Base-by-base conservation (phyloP, 2,329 filamentous ascomycete species). In the Sporothrix curviconia region DNA sequence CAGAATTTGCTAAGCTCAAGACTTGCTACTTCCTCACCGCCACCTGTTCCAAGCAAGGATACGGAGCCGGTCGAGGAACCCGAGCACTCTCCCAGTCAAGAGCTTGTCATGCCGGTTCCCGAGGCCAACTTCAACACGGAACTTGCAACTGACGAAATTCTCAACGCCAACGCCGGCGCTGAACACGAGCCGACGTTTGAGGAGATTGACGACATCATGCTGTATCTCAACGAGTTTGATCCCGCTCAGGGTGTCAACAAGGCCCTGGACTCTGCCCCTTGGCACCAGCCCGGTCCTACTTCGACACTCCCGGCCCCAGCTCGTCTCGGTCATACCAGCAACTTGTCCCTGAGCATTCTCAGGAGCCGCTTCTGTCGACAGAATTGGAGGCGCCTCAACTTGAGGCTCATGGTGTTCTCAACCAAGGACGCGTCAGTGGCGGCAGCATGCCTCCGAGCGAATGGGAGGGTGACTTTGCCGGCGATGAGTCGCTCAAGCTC, bases 141-240 rank as follows among this genome's bases (percentile, higher is more conserved):
- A 25, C 28, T 14, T 0, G 63, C 61, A n/a, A 64, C 63, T 17
- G 30, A 42, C 11, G 54, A 52, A 14, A 32, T 24, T 19, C 25
- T 40, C 14, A 66, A 25, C n/a, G 66, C 63, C 22, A 57, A 9
- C 11, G 62, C 61, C n/a, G 62, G 66, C 22, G 62, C 64, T 4
- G 66, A 67, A 7, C 65, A 66, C 19, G 76, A 77, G 61, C 77
- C 75, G 7, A 82, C 85, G 0, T 89, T 89, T 64, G 86, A 92
- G 64, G 91, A 96, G 67, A 92, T 96, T 66, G 92, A 96, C 74
- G 90, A 87, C 44, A 85, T 96, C 54, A 96, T 97, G 90, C 83
- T 86, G 62, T 87, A 94, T 60, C 80, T 96, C 65, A 86, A 90
- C 65, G 81, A 85, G 59, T 82, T 78, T 49, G 84, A 90, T 63